phyloP scores from a whole-genome alignment of 306 rosid genomes.

The Malus domestica region DNA sequence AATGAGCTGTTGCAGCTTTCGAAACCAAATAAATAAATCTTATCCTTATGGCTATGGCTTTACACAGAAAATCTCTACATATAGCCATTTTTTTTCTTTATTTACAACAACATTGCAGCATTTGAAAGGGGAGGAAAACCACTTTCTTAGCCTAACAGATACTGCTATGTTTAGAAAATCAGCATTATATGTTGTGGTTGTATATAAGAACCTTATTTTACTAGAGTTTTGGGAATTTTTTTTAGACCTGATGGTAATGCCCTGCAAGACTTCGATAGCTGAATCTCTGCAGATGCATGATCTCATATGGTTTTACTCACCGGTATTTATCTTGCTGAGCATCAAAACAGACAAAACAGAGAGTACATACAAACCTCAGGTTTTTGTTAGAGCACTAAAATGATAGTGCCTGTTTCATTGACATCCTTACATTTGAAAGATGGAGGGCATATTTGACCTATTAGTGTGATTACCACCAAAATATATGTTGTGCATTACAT shows the following conservation, averaged over 20 bases:
- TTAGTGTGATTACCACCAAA: neutral
- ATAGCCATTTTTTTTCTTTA: neutral
- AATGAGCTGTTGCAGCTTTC: neutral
- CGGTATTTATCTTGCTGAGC: neutral
- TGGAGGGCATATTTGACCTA: neutral
- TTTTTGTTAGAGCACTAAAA: neutral
- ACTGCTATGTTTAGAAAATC: neutral
- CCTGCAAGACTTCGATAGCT: neutral
- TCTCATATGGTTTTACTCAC: neutral
- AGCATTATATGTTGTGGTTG: neutral
- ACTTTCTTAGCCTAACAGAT: neutral
- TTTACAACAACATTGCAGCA: neutral
- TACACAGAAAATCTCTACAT: neutral
- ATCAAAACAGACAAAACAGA: neutral
- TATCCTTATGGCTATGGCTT: neutral
- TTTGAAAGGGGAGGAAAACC: neutral
- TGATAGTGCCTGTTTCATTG: neutral
- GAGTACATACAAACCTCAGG: neutral
- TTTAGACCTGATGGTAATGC: neutral
- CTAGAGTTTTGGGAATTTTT: neutral
- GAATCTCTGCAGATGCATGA: neutral
- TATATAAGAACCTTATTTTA: neutral
- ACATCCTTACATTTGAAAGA: neutral
- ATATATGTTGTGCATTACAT: no score
- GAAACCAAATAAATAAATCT: neutral